Evolutionary conservation across 2,329 filamentous ascomycete genomes (phyloP).

Genomic region (Fusarium burgessii): DNA sequence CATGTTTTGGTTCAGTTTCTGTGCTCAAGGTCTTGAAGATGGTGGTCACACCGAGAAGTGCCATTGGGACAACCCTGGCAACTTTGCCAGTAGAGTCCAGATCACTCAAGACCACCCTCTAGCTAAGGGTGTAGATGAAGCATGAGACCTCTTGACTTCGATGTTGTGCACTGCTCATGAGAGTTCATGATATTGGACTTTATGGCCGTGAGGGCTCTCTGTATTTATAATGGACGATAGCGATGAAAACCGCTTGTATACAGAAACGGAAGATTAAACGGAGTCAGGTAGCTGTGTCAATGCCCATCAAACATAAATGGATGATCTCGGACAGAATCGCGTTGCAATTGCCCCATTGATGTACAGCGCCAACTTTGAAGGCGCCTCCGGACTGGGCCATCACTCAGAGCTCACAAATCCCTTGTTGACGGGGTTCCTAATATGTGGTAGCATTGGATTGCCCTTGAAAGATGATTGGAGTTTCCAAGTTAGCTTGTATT

Average conservation of each 20-base stretch:
- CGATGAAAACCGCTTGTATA: not conserved
- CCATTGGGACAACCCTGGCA: not conserved
- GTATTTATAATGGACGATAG: too few species aligned
- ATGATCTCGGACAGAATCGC: not conserved
- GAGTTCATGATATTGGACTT: too few species aligned
- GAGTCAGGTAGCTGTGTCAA: not conserved
- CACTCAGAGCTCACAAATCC: too few species aligned
- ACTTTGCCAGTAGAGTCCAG: not conserved
- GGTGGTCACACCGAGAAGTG: not conserved
- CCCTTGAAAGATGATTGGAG: not conserved
- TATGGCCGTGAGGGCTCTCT: too few species aligned
- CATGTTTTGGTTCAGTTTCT: not conserved
- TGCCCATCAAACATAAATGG: not conserved
- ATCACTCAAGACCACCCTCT: too few species aligned
- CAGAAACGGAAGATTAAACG: not conserved
- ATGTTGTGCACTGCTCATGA: too few species aligned
- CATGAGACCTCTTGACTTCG: too few species aligned
- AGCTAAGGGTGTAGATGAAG: too few species aligned
- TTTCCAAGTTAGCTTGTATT: not conserved
- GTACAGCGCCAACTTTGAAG: rapidly evolving
- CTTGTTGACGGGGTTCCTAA: too few species aligned
- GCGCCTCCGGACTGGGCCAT: rapidly evolving
- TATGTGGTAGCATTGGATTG: not conserved
- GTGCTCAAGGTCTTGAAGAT: not conserved
- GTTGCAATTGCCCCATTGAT: not conserved